Evolutionary conservation across 257 asterid genomes (phyloP), one percentile per base, ranked within the genome.

Genomic region (Salvia miltiorrhiza): DNA sequence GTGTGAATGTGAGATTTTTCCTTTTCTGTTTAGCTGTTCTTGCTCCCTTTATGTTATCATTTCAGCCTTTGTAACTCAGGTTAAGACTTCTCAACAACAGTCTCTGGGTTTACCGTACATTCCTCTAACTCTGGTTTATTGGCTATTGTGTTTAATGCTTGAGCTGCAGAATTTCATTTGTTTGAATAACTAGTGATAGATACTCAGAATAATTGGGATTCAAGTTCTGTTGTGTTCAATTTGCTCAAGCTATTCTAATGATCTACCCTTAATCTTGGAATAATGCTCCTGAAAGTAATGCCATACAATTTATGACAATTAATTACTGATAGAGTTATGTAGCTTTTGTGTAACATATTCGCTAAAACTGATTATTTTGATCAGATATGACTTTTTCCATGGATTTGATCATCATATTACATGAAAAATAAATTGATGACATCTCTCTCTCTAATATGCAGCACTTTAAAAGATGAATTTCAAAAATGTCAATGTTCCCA

Each of bases 401-500:
- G 41, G 53, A 24, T 59, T 26, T 65, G 60, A 59, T 35, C 50
- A 32, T 50, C 58, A 1, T 54, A 7, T 33, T 55, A 32, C 44
- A 56, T 72, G 75, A 23, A 12, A 4, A 9, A 41, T 12, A 16
- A 16, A 39, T 33, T 58, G 26, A 63, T 58, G 32, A 40, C 59
- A 9, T 16, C 54, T 54, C 33, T 71, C 3, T 63, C 54, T 44
- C 28, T 7, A 54, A 4, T 65, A 26, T 72, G 74, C 83, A 82
- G 96, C 16, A 32, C 44, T 39, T 45, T 41, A 65, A 60, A 83
- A 77, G 78, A 91, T 91, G 97, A 81, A 80, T 82, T 73, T 88
- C 63, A 80, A 81, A 71, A 87, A 80, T 65, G 79, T 87, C 65
- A 90, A 88, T 58, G 87, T 90, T 67, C 96, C 97, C 13, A 87